Conservation (phyloP, 2,329 filamentous ascomycete genomes). For the Exophiala bonariae region DNA sequence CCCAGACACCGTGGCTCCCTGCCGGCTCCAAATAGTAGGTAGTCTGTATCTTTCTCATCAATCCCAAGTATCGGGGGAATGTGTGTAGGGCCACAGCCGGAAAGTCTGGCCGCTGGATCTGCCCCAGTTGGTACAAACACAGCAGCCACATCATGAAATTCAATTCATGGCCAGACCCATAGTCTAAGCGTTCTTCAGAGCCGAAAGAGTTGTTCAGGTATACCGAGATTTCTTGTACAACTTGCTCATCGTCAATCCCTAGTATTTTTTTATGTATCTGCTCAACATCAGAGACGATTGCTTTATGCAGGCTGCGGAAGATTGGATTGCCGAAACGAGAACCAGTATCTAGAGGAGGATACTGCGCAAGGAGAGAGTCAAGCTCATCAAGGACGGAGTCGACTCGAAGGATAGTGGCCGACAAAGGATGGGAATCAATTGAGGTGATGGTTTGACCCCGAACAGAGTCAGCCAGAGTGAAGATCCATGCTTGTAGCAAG, state of each 20-base stretch:
- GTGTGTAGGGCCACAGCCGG: constrained; percentile 72
- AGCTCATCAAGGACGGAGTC: constrained; percentile 69
- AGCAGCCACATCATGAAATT: constrained; percentile 97
- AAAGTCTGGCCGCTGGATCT: constrained; percentile 68
- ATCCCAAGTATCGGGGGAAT: constrained; percentile 76
- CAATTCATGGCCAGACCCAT: constrained; percentile 94
- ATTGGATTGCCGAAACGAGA: constrained; percentile 93
- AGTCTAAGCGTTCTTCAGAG: constrained; percentile 85
- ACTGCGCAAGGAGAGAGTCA: constrained; percentile 63
- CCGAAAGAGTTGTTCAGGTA: constrained; percentile 86
- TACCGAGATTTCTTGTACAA: constrained; percentile 69
- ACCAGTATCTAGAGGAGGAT: constrained; percentile 82
- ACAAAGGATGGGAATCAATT: constrained; percentile 60
- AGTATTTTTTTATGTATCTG: constrained; percentile 44
- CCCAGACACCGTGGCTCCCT: constrained; percentile 97
- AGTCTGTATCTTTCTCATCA: constrained; percentile 86
- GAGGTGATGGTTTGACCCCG: constrained; percentile 66
- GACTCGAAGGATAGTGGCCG: constrained; percentile 62
- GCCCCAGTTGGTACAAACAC: constrained; percentile 78
- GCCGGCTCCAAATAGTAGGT: constrained; percentile 97
- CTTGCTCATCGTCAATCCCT: constrained; percentile 42
- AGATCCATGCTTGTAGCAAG: constrained; percentile 81
- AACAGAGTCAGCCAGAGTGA: constrained; percentile 80
- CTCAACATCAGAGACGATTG: constrained; percentile 40
- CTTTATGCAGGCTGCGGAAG: constrained; percentile 76